Evolutionary conservation across 2,329 filamentous ascomycete species (phyloP).

Genomic region (Colletotrichum tamarilloi): DNA sequence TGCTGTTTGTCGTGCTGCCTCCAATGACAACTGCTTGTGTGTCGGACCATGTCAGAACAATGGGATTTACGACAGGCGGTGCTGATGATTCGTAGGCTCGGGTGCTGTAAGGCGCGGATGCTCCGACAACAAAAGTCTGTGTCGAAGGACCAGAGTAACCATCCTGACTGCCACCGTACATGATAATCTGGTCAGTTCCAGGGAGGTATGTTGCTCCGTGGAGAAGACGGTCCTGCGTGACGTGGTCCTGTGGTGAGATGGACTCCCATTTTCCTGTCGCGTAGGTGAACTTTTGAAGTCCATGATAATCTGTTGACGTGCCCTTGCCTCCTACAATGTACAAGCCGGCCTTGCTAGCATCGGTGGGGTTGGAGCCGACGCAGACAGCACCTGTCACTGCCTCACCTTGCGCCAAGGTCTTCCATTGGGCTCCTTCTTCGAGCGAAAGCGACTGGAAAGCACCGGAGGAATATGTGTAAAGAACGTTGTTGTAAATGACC

Average conservation of each 20-base stretch:
- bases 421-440: constrained; percentile 78
- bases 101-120: constrained; percentile 73
- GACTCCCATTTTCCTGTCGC: constrained; percentile 64
- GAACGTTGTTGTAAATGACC: constrained; percentile 80
- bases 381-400: constrained; percentile 81
- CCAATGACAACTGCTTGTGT: constrained; percentile 80
- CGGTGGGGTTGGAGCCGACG: constrained; percentile 74
- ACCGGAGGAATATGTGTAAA: constrained; percentile 83
- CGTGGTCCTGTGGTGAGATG: constrained; percentile 54
- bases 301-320: constrained; percentile 67
- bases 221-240: constrained; percentile 75
- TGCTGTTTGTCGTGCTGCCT: constrained; percentile 72
- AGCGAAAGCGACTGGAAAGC: constrained; percentile 82
- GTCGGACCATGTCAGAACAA: constrained; percentile 80
- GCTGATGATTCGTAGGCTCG: constrained; percentile 68
- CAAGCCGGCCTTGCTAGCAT: constrained; percentile 70
- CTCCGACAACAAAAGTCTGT: constrained; percentile 80
- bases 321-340: constrained; percentile 84
- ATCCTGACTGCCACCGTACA: constrained; percentile 82
- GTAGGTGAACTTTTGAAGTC: constrained; percentile 77
- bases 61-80: constrained; percentile 73
- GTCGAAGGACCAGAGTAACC: constrained; percentile 69
- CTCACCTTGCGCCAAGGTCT: constrained; percentile 71
- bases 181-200: constrained; percentile 75
- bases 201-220: constrained; percentile 83